Conservation (phyloP, 225 moss, liverwort and hornwort genomes). For the Bryum argenteum region DNA sequence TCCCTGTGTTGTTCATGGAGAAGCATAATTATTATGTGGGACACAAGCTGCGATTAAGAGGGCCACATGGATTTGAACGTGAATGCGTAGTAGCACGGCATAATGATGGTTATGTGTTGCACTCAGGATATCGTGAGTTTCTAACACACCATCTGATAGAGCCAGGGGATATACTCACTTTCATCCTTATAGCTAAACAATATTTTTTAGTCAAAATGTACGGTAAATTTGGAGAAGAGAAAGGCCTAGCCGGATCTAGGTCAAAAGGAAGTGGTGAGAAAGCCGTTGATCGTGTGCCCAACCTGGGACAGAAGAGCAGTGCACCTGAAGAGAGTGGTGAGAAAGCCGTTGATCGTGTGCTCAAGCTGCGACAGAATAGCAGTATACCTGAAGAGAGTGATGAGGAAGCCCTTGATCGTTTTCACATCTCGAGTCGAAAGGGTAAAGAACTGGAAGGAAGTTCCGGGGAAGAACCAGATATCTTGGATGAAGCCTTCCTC, state of each 20-base stretch:
- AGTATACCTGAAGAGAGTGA: too few relatives aligned
- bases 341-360: slow-evolving; percentile 12
- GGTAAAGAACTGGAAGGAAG: slow-evolving; percentile 23
- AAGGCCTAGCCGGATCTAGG: neutral
- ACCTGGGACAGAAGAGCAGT: slow-evolving; percentile 16
- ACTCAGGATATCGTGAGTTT: slow-evolving; percentile 12
- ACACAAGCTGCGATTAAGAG: slow-evolving; percentile 14
- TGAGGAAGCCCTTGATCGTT: neutral
- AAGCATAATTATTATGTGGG: slow-evolving; percentile 20
- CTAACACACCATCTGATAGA: slow-evolving; percentile 25
- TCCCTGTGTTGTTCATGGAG: slow-evolving; percentile 38
- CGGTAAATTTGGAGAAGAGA: slow-evolving; percentile 19
- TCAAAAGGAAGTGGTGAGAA: slow-evolving; percentile 11
- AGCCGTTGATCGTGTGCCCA: too few relatives aligned
- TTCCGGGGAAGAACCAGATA: slow-evolving; percentile 8
- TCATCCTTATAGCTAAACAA: slow-evolving; percentile 23
- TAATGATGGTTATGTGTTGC: slow-evolving; percentile 6
- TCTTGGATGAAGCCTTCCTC: too few relatives aligned
- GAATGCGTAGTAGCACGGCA: slow-evolving; percentile 11
- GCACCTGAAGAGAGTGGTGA: slow-evolving; percentile 22
- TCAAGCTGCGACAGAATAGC: too few relatives aligned
- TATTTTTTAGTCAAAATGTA: slow-evolving; percentile 15
- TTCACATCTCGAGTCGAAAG: neutral
- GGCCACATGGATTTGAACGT: slow-evolving; percentile 33
- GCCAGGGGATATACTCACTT: slow-evolving; percentile 31